A percentile compares a stretch with the other conserved stretches of the same genome.
These are phyloP conservation scores for Colletotrichum melonis DNA, from an alignment of 2,329 filamentous ascomycete genomes.

Conservation along the genomic window DNA sequence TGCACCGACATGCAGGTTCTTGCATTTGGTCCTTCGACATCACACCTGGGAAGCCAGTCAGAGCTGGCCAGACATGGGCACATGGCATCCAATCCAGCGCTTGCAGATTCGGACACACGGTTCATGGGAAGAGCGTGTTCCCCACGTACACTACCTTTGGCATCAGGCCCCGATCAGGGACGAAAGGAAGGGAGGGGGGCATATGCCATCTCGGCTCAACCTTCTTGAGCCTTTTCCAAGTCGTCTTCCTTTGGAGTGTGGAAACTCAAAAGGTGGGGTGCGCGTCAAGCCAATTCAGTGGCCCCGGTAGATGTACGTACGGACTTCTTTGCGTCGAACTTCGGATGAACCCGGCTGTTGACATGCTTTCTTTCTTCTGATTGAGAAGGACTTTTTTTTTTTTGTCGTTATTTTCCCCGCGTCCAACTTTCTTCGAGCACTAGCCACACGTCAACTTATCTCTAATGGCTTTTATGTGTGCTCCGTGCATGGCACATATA, in stretches of 20 bases:
- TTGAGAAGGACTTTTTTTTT: slow-evolving; percentile 1
- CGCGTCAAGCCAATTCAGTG: background rate
- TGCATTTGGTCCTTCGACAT: slow-evolving; percentile 7
- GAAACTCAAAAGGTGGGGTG: slow-evolving; percentile 26
- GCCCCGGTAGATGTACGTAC: background rate
- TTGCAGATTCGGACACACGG: background rate
- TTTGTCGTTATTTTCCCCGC: slow-evolving; percentile 10
- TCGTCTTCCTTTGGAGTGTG: background rate
- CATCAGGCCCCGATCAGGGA: background rate
- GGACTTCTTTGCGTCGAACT: background rate
- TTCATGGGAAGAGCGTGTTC: background rate
- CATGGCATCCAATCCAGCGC: slow-evolving; percentile 21
- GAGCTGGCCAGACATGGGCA: background rate
- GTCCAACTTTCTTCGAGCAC: background rate
- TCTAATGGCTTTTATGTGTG: background rate
- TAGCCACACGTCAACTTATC: background rate
- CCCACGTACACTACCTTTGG: background rate
- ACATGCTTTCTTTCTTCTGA: slow-evolving; percentile 16
- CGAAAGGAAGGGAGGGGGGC: background rate
- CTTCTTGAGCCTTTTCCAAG: background rate
- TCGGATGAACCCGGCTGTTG: slow-evolving; percentile 32
- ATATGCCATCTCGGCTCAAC: background rate
- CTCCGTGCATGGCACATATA: background rate
- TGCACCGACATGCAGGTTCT: slow-evolving; percentile 33
- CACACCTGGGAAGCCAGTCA: slow-evolving; percentile 23